Evolutionary conservation across 495 filamentous ascomycete species (phyloP).

Genomic region (Cenococcum geophilum): DNA sequence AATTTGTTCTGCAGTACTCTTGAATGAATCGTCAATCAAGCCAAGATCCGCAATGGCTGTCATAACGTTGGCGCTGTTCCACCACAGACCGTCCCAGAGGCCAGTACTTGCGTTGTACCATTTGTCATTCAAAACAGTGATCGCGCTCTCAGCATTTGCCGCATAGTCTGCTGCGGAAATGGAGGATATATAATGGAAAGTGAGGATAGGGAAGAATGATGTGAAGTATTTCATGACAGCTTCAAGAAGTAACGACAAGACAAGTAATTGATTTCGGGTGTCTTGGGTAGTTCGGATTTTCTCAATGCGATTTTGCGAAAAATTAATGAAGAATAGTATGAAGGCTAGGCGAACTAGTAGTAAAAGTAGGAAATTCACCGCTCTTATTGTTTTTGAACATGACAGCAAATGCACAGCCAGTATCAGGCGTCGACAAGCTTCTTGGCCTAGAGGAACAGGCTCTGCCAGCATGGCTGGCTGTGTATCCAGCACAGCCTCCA

Average conservation of each 20-base stretch:
- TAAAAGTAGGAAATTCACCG: background rate
- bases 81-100: constrained; percentile 27
- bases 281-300: background rate
- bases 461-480: background rate
- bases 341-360: background rate
- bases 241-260: background rate
- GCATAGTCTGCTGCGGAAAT: constrained; percentile 15
- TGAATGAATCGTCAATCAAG: constrained; percentile 13
- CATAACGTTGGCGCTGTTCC: constrained; percentile 26
- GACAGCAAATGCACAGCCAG: constrained; percentile 1
- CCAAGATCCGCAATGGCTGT: constrained; percentile 17
- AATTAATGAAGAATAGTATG: background rate
- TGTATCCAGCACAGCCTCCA: constrained; percentile 3
- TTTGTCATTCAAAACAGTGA: constrained; percentile 22
- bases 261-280: background rate
- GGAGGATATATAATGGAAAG: background rate
- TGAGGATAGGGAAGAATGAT: constrained; percentile 2
- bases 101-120: constrained; percentile 32
- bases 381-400: background rate
- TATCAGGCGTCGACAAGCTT: background rate
- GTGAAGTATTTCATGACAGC: constrained; percentile 19
- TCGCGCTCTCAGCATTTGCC: constrained; percentile 16
- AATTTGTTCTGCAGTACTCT: constrained; percentile 18
- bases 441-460: background rate
- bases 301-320: background rate